Evolutionary conservation across 495 filamentous ascomycete species (phyloP).

Genomic region (Penicillium psychrofluorescens): DNA sequence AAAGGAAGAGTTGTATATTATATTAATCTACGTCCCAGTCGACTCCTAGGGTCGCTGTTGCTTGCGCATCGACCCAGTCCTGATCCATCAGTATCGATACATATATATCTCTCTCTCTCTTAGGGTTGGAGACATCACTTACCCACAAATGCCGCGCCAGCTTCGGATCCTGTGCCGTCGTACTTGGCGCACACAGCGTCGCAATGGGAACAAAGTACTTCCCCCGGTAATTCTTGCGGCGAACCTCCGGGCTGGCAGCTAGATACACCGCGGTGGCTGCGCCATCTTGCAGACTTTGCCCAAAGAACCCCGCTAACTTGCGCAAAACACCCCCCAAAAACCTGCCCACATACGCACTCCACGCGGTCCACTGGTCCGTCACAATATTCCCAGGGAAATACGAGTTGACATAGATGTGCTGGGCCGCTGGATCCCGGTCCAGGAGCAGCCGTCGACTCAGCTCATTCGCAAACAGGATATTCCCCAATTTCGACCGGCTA

Average conservation of each 20-base stretch:
- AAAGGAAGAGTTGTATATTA: not conserved
- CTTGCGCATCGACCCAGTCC: constrained; percentile 17
- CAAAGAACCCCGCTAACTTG: not conserved
- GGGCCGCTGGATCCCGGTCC: constrained; percentile 8
- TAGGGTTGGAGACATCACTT: constrained; percentile 1
- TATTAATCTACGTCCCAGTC: constrained; percentile 2
- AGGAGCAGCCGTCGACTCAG: constrained; percentile 18
- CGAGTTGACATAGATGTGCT: constrained; percentile 25
- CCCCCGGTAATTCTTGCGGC: constrained; percentile 11
- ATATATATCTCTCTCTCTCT: not conserved
- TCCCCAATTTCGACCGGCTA: constrained; percentile 34
- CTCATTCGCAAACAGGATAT: constrained; percentile 33
- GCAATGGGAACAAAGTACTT: constrained; percentile 32
- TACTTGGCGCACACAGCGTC: constrained; percentile 10
- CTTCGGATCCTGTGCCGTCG: constrained; percentile 14
- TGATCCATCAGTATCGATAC: not conserved
- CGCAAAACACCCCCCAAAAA: constrained; percentile 6
- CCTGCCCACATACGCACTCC: constrained; percentile 22
- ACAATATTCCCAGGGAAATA: constrained; percentile 36
- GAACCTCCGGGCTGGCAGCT: constrained; percentile 15
- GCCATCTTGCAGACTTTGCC: constrained; percentile 26
- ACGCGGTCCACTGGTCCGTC: constrained; percentile 26
- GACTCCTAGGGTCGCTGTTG: constrained; percentile 4
- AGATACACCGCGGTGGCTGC: constrained; percentile 34
- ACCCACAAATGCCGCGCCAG: constrained; percentile 23